Evolutionary conservation across 2,329 filamentous ascomycete species (phyloP), one percentile per base, ranked within the genome.

Genomic region (Venturia effusa): DNA sequence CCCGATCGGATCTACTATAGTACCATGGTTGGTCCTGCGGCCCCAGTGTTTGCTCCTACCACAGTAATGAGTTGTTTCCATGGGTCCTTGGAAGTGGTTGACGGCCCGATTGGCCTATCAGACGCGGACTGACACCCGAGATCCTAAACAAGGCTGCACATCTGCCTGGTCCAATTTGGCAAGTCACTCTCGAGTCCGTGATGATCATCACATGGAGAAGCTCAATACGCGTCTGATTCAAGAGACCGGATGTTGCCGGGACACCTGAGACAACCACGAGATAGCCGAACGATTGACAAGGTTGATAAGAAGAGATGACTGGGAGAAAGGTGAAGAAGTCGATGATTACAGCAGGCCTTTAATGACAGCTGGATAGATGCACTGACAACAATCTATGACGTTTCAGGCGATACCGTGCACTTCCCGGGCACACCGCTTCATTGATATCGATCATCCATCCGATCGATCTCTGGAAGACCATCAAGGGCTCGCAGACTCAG

Each of bases 41-140:
- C 7, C 27, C 51, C 51, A n/a, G n/a, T 57, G 51, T 57, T 57
- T 57, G 51, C 51, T 57, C 19, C 51, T n/a, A n/a, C n/a, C n/a
- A n/a, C 51, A 10, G 22, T 8, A 10, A 37, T 8, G 15, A 19
- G 27, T 34, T 57, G 51, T 57, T 34, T 57, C 3, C 45, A 57
- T 37, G 51, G 51, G 17, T 34, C 30, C 27, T 34, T 10, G 5
- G 22, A 17, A 34, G 15, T 57, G 30, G 11, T 32, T 57, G 45
- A 32, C 15, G 51, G 51, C 51, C 51, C 51, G 51, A 57, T 34
- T 34, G 30, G 11, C 30, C 51, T 57, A 22, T n/a, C 7, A 34
- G 6, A 39, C 19, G 30, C 51, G 51, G 51, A 57, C 51, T 57
- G 51, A 34, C 30, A 57, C 15, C 51, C 51, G 51, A 55, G 4